Evolutionary conservation across 208 protist genomes (phyloP), one percentile per base, ranked within the genome.

Genomic region (Trypanosoma avium): DNA sequence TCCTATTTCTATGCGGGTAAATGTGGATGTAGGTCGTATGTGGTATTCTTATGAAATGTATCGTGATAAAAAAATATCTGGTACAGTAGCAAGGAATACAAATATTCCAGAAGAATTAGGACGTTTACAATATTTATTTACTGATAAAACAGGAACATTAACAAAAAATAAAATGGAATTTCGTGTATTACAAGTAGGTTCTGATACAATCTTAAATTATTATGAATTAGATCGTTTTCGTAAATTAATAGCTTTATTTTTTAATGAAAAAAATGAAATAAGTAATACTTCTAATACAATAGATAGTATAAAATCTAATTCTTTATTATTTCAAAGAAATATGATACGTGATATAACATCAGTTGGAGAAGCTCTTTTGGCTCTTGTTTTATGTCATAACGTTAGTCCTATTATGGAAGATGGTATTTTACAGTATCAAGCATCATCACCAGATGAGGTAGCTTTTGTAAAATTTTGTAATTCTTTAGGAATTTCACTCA

Each of bases 141-240:
- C 92, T 9, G 98, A 99, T 78, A 99, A 99, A 79, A 99, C 98
- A 10, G 98, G 98, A 35, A 99, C 98, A 29, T 73, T 99, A 7
- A 99, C 98, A 4, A 92, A 99, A 72, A 99, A 99, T 74, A 95
- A 89, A 46, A 98, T 97, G 93, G 63, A 82, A 27, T 92, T 98
- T 61, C 83, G 80, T 32, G 61, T 75, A 27, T 62, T 88, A 49
- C 86, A 86, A 36, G 70, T 88, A 6, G 75, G 67, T 9, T 53
- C 58, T 0, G 77, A 84, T 57, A 67, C 76, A 10, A 66, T 75
- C 26, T 70, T 86, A n/a, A 84, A 63, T 21, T 77, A 93, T 66
- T 54, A 67, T 24, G 81, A 88, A 48, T 52, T 69, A 0, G 76
- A 82, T 38, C 73, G 77, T 10, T 73, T 96, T 10, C n/a, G 27